Evolutionary conservation across 306 rosid species (phyloP).

Genomic region (Medicago lupulina): DNA sequence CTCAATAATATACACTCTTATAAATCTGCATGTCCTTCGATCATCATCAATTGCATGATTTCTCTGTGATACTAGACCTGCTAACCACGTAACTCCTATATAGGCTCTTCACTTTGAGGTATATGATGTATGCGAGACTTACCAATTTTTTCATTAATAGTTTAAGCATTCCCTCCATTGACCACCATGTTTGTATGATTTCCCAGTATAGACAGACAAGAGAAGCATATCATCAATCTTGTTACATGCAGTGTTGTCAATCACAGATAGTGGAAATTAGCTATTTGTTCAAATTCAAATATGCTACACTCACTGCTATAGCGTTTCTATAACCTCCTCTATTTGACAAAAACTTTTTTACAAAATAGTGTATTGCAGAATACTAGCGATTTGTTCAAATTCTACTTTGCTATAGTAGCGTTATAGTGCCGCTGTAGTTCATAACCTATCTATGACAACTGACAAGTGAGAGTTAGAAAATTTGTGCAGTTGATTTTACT

Average conservation of each 20-base stretch:
- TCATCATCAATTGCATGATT: conserved; percentile 6
- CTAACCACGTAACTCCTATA: neutral
- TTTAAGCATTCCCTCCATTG: neutral
- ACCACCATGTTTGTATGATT: no score
- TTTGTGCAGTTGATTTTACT: neutral
- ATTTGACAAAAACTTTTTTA: neutral
- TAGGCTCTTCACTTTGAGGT: neutral
- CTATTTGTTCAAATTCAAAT: neutral
- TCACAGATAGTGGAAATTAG: no score
- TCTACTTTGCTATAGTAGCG: neutral
- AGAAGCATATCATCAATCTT: neutral
- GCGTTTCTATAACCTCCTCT: neutral
- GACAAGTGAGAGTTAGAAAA: neutral
- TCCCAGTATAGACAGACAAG: no score
- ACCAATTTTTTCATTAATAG: neutral
- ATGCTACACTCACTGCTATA: neutral
- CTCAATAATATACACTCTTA: conserved; percentile 16
- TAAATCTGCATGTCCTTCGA: neutral
- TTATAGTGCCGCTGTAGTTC: neutral
- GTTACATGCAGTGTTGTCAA: neutral
- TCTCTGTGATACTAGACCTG: conserved; percentile 9
- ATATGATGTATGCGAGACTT: neutral
- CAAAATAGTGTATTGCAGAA: neutral
- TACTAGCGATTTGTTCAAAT: neutral
- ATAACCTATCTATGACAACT: neutral